Base-by-base conservation (phyloP, 2,329 filamentous ascomycete genomes). In the Aspergillus calidoustus region DNA sequence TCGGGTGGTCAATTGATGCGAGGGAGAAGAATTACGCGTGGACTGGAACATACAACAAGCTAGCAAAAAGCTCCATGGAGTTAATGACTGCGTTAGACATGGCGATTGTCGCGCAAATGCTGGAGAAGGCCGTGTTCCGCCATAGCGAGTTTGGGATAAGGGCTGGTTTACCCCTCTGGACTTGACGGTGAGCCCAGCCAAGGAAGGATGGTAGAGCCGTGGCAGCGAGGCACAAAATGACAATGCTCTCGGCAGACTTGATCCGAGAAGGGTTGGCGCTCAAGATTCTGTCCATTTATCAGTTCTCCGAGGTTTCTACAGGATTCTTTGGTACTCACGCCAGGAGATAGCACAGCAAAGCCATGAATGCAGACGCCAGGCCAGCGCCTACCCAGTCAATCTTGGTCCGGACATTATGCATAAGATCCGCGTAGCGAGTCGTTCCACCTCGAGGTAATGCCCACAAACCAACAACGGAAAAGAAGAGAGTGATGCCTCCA, bases 371-470 rank as follows among this genome's bases (percentile, higher is more conserved):
- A 62, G 79, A 81, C 5, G 79, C 74, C 11, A 83, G 72, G 1
- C 74, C 17, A 3, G 77, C 80, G 0, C 82, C 82, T 46, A 82
- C 66, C 82, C 82, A 85, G 62, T 85, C 83, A 51, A 84, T 82
- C 11, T 83, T 63, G 28, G 57, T 79, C 3, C 63, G 65, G 44
- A 71, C 70, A 43, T 46, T 52, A 9, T 50, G 55, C 43, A 57
- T 30, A 9, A 44, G n/a, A 22, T 57, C 38, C 9, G 81, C 6
- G 59, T 59, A 44, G 68, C 66, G 47, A 60, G 65, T 17, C 67
- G 69, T 54, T 67, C 61, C 50, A 13, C 55, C 58, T 44, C 79
- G 79, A 13, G 83, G 53, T 23, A 55, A 55, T 3, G 43, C 41
- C 53, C 53, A 55, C 15, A 55, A 22, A 30, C 52, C 57, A 38